Evolutionary conservation across 2,329 filamentous ascomycete genomes (phyloP).

Genomic region (Lachnellula occidentalis): DNA sequence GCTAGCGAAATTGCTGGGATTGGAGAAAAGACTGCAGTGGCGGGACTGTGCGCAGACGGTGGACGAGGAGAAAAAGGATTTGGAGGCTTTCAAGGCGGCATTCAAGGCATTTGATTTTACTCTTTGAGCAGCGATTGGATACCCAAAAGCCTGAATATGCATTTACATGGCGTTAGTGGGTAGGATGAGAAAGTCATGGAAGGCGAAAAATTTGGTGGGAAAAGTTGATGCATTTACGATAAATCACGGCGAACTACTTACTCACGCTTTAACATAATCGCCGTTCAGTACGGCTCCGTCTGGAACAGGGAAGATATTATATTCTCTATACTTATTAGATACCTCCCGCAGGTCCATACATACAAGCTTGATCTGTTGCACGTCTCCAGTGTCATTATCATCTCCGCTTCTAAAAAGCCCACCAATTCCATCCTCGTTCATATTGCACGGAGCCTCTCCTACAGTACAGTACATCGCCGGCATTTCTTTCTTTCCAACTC

Average conservation of each 20-base stretch:
- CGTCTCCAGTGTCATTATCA: too few species aligned
- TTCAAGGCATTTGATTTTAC: conserved; percentile 83
- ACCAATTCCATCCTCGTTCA: too few species aligned
- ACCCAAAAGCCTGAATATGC: not conserved
- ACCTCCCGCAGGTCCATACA: too few species aligned
- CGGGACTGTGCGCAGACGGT: conserved; percentile 73
- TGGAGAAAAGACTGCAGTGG: conserved; percentile 80
- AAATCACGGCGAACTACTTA: not conserved
- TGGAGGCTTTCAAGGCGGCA: conserved; percentile 69
- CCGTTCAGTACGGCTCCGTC: too few species aligned
- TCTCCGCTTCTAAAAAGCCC: too few species aligned
- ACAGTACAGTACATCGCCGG: too few species aligned
- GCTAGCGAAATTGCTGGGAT: conserved; percentile 75
- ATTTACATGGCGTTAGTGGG: not conserved
- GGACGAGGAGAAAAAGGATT: conserved; percentile 74
- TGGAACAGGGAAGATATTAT: too few species aligned
- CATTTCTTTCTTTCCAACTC: too few species aligned
- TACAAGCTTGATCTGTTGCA: too few species aligned
- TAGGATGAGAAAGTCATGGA: not conserved
- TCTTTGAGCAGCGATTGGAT: conserved; percentile 9
- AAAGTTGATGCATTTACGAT: not conserved
- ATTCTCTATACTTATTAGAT: too few species aligned
- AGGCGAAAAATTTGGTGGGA: not conserved
- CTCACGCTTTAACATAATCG: too few species aligned
- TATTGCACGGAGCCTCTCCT: too few species aligned